Evolutionary conservation across 1,284 basidiomycete species (phyloP).

Genomic region (Chiua sp.): DNA sequence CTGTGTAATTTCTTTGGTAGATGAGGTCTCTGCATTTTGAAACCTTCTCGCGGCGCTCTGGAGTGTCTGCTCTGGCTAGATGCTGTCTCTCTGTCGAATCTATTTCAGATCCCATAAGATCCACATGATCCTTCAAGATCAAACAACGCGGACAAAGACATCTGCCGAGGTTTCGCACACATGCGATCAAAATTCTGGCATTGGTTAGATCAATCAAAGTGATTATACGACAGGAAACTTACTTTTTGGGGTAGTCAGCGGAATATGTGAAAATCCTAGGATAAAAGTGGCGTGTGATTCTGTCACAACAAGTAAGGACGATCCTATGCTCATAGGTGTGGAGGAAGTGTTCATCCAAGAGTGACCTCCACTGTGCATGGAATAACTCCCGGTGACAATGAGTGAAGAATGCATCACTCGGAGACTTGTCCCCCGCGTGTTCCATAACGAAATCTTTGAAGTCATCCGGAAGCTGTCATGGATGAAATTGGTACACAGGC

Average conservation of each 20-base stretch:
- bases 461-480: background rate
- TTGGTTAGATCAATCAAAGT: too few species aligned
- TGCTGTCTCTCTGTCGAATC: background rate
- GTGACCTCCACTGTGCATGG: background rate
- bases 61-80: constrained; percentile 29
- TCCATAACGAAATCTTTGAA: background rate
- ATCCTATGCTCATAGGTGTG: constrained; percentile 37
- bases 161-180: constrained; percentile 14
- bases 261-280: constrained; percentile 40
- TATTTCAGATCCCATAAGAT: background rate
- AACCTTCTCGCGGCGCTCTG: constrained; percentile 25
- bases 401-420: background rate
- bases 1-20: constrained; percentile 13
- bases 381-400: background rate
- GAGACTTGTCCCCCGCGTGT: background rate
- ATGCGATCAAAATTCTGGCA: constrained; percentile 21
- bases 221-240: too few species aligned
- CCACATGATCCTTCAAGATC: constrained; percentile 28
- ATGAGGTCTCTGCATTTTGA: constrained; percentile 28
- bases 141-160: constrained; percentile 17
- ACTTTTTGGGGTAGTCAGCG: constrained; percentile 36
- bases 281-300: constrained; percentile 28
- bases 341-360: constrained; percentile 35
- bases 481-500: background rate
- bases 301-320: constrained; percentile 33